These are phyloP conservation scores for Arthrobotrys sphaeroides DNA, from an alignment of 2,329 filamentous ascomycete species.

Conservation along the genomic window DNA sequence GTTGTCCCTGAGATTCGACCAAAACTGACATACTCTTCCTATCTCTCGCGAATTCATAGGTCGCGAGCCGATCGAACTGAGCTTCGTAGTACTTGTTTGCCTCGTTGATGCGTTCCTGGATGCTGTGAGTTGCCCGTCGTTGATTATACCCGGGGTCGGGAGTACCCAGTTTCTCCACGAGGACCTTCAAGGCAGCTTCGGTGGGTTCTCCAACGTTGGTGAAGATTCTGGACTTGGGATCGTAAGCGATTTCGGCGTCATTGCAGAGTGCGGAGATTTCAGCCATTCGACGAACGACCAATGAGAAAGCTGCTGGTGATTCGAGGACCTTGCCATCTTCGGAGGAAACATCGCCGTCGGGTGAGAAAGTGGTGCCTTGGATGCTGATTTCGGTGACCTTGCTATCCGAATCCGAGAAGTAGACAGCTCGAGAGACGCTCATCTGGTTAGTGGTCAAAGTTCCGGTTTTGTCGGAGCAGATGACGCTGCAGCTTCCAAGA, in stretches of 20 bases:
- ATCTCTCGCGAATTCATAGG: conserved; percentile 96
- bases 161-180: conserved; percentile 94
- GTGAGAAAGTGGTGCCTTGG: conserved; percentile 86
- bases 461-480: conserved; percentile 99
- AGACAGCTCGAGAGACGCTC: conserved; percentile 94
- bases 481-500: conserved; percentile 97
- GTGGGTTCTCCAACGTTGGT: conserved; percentile 92
- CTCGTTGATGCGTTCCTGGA: conserved; percentile 75
- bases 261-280: conserved; percentile 82
- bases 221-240: conserved; percentile 77
- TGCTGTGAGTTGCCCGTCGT: conserved; percentile 58
- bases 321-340: conserved; percentile 73
- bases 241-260: conserved; percentile 83
- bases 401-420: conserved; percentile 65
- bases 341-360: conserved; percentile 71
- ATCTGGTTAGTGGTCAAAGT: conserved; percentile 99
- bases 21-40: conserved; percentile 99
- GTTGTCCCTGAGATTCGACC: conserved; percentile 73
- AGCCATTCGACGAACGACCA: conserved; percentile 69
- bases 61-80: conserved; percentile 77
- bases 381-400: conserved; percentile 65
- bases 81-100: conserved; percentile 86
- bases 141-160: conserved; percentile 66
- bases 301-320: conserved; percentile 66
- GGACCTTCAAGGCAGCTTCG: conserved; percentile 87